Percentiles rank a stretch among this genome's conserved stretches.
These are phyloP conservation scores for Candolleomyces eurysporus DNA, from an alignment of 768 basidiomycete species.

Conservation along the genomic window DNA sequence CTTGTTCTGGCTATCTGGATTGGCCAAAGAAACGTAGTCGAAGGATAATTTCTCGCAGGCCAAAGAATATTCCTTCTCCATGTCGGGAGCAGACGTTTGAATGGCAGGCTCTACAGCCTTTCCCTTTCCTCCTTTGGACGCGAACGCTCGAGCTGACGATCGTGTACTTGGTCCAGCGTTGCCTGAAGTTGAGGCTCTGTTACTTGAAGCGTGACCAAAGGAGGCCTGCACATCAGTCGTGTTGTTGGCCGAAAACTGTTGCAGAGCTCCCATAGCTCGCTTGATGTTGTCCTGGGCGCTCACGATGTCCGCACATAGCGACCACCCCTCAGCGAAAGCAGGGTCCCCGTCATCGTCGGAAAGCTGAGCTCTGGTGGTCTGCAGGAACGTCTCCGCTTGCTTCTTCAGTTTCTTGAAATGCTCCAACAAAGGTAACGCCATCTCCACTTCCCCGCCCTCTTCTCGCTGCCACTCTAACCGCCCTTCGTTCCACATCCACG, in stretches of 20 bases:
- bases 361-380: constrained; percentile 42
- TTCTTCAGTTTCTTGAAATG: constrained; percentile 53
- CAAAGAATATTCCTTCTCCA: constrained; percentile 39
- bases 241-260: constrained; percentile 14
- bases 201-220: background rate
- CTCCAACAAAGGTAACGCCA: constrained; percentile 41
- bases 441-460: constrained; percentile 27
- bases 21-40: constrained; percentile 36
- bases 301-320: constrained; percentile 52
- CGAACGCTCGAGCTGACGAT: constrained; percentile 1
- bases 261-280: constrained; percentile 41
- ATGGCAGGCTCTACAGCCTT: constrained; percentile 21
- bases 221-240: constrained; percentile 13
- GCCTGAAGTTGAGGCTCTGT: background rate
- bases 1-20: background rate
- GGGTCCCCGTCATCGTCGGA: constrained; percentile 35
- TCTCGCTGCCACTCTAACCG: constrained; percentile 39
- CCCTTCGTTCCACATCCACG: constrained; percentile 47
- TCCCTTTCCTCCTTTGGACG: constrained; percentile 29
- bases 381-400: constrained; percentile 49
- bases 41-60: constrained; percentile 51
- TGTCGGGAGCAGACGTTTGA: constrained; percentile 18
- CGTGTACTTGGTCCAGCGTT: background rate
- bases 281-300: constrained; percentile 48
- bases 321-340: constrained; percentile 35